A percentile compares a stretch with the other conserved stretches of the same genome.
Conservation (phyloP, 768 basidiomycete species). For the Amanita exitialis region DNA sequence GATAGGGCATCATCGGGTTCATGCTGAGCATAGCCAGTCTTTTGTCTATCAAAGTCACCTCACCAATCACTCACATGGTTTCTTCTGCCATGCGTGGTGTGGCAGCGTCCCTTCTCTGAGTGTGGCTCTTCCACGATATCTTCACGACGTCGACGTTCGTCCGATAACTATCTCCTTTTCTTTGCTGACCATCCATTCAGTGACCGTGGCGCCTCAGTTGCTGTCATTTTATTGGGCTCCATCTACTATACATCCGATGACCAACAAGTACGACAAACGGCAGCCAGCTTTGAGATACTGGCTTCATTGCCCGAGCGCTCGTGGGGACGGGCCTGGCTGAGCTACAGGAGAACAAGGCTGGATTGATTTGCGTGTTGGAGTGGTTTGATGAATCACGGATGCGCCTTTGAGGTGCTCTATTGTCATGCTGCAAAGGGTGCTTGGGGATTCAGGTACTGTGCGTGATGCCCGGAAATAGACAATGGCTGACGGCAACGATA, state of each 20-base stretch:
- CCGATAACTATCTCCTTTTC: not conserved
- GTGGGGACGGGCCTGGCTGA: slow-evolving; percentile 79
- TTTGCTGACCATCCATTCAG: slow-evolving; percentile 23
- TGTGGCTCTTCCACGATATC: slow-evolving; percentile 74
- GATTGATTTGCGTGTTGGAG: slow-evolving; percentile 50
- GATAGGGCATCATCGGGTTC: slow-evolving; percentile 80
- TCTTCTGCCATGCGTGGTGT: slow-evolving; percentile 94
- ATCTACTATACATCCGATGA: slow-evolving; percentile 61
- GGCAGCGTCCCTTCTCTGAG: slow-evolving; percentile 75
- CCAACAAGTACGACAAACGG: slow-evolving; percentile 69
- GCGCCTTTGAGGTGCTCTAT: slow-evolving; percentile 43
- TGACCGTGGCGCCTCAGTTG: slow-evolving; percentile 74
- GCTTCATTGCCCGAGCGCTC: slow-evolving; percentile 87
- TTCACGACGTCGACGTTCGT: slow-evolving; percentile 69
- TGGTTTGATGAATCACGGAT: slow-evolving; percentile 76
- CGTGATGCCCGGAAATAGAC: not conserved
- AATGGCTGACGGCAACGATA: slow-evolving; percentile 16
- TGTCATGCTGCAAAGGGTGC: slow-evolving; percentile 59
- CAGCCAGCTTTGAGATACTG: slow-evolving; percentile 89
- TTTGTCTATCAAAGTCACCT: slow-evolving; percentile 94
- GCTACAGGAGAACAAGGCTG: slow-evolving; percentile 57
- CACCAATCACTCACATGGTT: slow-evolving; percentile 96
- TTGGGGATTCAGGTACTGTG: slow-evolving; percentile 49
- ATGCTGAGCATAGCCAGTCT: slow-evolving; percentile 90
- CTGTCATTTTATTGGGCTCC: slow-evolving; percentile 73